These are phyloP conservation scores for Citrus glauca DNA, from an alignment of 345 rosid species.

Conservation along the genomic window DNA sequence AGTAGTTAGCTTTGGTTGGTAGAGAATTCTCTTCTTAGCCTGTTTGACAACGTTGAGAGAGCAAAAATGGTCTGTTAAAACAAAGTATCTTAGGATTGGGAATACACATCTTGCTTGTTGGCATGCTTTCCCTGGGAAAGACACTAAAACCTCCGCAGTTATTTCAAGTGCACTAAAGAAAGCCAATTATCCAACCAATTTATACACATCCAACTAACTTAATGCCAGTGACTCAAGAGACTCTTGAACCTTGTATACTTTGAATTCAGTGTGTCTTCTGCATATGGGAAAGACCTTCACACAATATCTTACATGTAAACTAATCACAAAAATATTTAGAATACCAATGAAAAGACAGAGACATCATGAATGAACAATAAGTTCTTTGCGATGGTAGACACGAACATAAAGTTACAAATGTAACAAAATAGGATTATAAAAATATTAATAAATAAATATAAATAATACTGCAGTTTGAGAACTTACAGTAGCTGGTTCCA, in stretches of 20 bases:
- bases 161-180: neutral
- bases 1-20: neutral
- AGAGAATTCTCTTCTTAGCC: neutral
- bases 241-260: neutral
- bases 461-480: neutral
- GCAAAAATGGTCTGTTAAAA: neutral
- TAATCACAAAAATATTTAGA: neutral
- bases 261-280: neutral
- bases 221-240: neutral
- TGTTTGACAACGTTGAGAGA: neutral
- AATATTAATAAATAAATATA: too few species aligned
- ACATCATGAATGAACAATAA: neutral
- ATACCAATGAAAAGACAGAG: neutral
- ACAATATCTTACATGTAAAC: neutral
- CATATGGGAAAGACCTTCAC: neutral
- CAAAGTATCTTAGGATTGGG: neutral
- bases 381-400: neutral
- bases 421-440: neutral
- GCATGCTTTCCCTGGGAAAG: neutral
- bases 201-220: neutral
- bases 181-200: neutral
- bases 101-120: neutral
- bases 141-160: neutral
- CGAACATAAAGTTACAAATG: neutral
- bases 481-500: slow-evolving; percentile 88